Evolutionary conservation across 2,329 filamentous ascomycete genomes (phyloP).

Genomic region (Pestalotiopsis sp.): DNA sequence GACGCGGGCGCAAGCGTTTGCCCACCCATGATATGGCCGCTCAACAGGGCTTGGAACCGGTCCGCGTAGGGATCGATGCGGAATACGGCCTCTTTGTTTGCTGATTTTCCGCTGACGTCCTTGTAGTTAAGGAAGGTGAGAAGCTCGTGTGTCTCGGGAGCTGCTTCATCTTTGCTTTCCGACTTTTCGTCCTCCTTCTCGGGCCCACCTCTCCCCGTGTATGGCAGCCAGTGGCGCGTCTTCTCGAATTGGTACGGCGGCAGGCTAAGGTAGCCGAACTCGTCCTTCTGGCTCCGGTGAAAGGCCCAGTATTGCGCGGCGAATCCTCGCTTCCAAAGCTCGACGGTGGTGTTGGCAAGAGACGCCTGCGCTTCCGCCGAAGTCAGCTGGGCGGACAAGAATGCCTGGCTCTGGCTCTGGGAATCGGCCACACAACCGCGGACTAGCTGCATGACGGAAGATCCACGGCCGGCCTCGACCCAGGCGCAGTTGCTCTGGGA

Average conservation of each 20-base stretch:
- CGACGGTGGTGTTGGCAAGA: neutral
- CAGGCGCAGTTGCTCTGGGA: slow-evolving; percentile 10
- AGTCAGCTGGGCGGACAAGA: neutral
- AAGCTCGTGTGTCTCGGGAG: slow-evolving; percentile 8
- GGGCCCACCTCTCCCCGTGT: neutral
- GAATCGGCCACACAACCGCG: neutral
- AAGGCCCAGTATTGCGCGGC: slow-evolving; percentile 24
- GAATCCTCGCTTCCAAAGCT: slow-evolving; percentile 9
- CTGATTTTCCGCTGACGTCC: neutral
- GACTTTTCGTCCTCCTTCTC: neutral
- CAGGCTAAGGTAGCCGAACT: slow-evolving; percentile 18
- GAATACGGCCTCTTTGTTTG: slow-evolving; percentile 13
- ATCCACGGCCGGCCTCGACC: slow-evolving; percentile 18
- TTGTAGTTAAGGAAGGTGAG: slow-evolving; percentile 13
- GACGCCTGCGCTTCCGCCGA: neutral
- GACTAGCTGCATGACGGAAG: slow-evolving; percentile 14
- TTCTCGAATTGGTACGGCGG: slow-evolving; percentile 31
- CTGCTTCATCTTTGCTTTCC: neutral
- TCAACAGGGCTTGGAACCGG: slow-evolving; percentile 16
- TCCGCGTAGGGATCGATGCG: slow-evolving; percentile 18
- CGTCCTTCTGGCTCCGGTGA: slow-evolving; percentile 15
- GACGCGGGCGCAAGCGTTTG: slow-evolving; percentile 26
- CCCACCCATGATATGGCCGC: slow-evolving; percentile 26
- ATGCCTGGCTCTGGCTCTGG: neutral
- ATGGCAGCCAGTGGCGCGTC: slow-evolving; percentile 21